Evolutionary conservation across 768 basidiomycete genomes (phyloP), one percentile per base, ranked within the genome.

Genomic region (Psilocybe azurescens): DNA sequence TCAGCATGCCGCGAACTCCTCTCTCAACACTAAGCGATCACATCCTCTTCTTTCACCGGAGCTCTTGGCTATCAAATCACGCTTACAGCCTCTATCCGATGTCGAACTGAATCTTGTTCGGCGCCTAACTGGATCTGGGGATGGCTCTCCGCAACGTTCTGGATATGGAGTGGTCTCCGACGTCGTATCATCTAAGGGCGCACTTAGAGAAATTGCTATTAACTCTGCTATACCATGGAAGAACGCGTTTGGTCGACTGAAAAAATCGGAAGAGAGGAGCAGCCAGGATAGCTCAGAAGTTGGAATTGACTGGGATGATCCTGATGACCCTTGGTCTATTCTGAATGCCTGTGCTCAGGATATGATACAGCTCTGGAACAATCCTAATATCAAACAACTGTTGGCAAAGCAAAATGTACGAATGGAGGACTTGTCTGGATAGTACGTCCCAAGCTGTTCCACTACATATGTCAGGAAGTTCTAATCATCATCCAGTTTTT

Each of bases 371-470:
- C 78, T 93, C 8, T 91, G 90, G 90, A 76, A 73, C n/a, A 84
- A 89, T 64, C 76, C 82, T 4, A 77, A 78, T 16, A 77, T 90
- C 32, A 81, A 78, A 63, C 71, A 76, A 44, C 69, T 91, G 47
- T 74, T 91, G 65, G 77, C 77, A 5, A 74, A 71, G 53, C 82
- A 86, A 67, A 85, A 83, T 59, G 72, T 90, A 60, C 76, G 86
- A 13, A 73, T 89, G 32, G 86, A 91, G 68, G 89, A 92, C 65
- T 79, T 86, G 71, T 85, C 88, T 46, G 89, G 89, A 46, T 93
- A 90, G 91, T 93, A 66, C 70, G 89, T 81, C 7, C 50, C 61
- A 33, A 24, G 24, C 24, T 24, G 50, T 41, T 50, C 52, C 10
- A 13, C 33, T 39, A 39, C 52, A 65, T 33, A 8, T 36, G 51